Percentiles rank a stretch among this genome's conserved stretches.
These are phyloP conservation scores for Coemansia sp. DNA, from an alignment of 192 early-diverging fungal genomes.

Conservation along the genomic window DNA sequence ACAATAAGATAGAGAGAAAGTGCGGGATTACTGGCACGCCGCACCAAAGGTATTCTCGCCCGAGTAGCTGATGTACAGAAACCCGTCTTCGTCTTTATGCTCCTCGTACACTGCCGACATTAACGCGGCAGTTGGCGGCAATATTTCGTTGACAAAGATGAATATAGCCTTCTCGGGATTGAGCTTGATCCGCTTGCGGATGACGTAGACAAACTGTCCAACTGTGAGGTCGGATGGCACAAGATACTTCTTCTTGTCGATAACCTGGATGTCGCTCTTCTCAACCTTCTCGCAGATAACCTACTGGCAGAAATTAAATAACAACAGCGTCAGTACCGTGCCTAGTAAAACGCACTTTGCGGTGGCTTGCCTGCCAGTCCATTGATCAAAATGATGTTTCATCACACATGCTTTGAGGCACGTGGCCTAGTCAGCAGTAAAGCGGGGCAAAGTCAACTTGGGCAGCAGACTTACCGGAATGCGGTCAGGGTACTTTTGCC, in stretches of 20 bases:
- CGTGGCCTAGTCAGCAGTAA: background rate
- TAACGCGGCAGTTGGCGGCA: constrained; percentile 91
- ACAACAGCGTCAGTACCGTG: background rate
- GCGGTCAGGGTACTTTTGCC: constrained; percentile 92
- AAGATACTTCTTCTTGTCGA: constrained; percentile 99
- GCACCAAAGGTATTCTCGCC: constrained; percentile 85
- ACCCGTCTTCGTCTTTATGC: constrained; percentile 97
- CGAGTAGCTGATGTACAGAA: constrained; percentile 92
- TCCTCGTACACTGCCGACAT: constrained; percentile 95
- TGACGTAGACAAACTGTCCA: constrained; percentile 96
- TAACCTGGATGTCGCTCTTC: constrained; percentile 91
- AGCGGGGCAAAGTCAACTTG: background rate
- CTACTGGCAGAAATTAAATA: constrained; percentile 17
- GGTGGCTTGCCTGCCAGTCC: background rate
- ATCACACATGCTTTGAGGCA: background rate
- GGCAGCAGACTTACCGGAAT: constrained; percentile 62
- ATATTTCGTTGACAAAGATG: constrained; percentile 95
- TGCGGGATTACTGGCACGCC: background rate
- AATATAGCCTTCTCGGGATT: constrained; percentile 98
- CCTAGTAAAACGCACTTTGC: background rate
- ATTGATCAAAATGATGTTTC: background rate
- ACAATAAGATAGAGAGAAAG: constrained; percentile 15
- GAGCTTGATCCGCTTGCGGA: constrained; percentile 95
- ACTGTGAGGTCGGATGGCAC: constrained; percentile 96
- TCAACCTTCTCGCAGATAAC: constrained; percentile 95